Conservation (phyloP, 106 monocot species). For the Ottelia alismoides region DNA sequence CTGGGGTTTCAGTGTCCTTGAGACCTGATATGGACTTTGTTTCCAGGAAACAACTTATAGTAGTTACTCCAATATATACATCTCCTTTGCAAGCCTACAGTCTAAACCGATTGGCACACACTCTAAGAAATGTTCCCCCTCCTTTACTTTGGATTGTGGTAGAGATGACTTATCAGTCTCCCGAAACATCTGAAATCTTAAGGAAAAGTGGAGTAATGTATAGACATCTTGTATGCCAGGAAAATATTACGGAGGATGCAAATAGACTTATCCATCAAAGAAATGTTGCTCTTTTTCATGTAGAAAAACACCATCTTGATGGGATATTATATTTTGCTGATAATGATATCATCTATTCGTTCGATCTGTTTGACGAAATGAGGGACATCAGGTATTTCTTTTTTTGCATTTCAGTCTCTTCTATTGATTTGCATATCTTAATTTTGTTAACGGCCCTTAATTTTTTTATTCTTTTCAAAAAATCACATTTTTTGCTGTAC, state of each 20-base stretch:
- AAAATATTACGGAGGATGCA: constrained; percentile 29
- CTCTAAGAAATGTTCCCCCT: constrained; percentile 36
- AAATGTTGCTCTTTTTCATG: constrained; percentile 66
- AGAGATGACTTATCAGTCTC: constrained; percentile 43
- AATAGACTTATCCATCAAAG: constrained; percentile 31
- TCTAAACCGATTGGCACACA: constrained; percentile 50
- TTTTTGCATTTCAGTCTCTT: neutral
- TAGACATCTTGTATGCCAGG: constrained; percentile 56
- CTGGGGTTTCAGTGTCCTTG: constrained; percentile 1
- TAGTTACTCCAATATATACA: constrained; percentile 54
- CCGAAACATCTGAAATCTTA: constrained; percentile 47
- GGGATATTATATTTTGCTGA: constrained; percentile 73
- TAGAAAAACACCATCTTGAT: constrained; percentile 69
- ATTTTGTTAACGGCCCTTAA: too few species aligned
- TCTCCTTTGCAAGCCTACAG: constrained; percentile 59
- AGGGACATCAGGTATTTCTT: constrained; percentile 47
- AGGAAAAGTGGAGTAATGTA: constrained; percentile 59
- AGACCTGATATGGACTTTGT: constrained; percentile 3
- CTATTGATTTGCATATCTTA: too few species aligned
- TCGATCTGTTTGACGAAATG: constrained; percentile 61
- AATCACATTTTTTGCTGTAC: too few species aligned
- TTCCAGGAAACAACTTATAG: constrained; percentile 39
- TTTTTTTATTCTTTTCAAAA: too few species aligned
- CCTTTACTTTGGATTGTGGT: constrained; percentile 79
- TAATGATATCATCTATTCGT: constrained; percentile 50